Base-by-base conservation (phyloP, 2,329 filamentous ascomycete genomes). In the Xylariaceae sp. region DNA sequence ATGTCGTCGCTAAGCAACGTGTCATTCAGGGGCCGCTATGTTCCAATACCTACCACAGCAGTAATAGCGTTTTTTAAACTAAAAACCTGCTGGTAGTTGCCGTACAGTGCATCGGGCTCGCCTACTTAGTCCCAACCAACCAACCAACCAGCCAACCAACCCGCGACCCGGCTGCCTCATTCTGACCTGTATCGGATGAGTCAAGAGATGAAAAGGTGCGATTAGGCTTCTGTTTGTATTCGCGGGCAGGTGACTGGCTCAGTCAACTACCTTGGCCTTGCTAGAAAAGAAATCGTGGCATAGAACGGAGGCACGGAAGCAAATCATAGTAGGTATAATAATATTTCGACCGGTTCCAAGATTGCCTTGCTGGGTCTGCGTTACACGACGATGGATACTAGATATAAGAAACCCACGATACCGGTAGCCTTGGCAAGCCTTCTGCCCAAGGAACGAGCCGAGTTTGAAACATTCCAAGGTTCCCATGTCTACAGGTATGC, bases 41-140 rank as follows among this genome's bases (percentile, higher is more conserved):
- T 58, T 29, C 45, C 41, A 31, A 24, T 14, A 26, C 28, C 24
- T 19, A 4, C 14, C n/a, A n/a, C 19, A 31, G 14, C 28, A 21
- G 24, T 36, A 17, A 29, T 24, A 37, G 17, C 11, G 17, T 17
- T 23, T 3, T n/a, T 28, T 46, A 7, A 9, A 29, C 14, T 4
- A 16, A 3, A 34, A 24, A 17, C 17, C 28, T 46, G 16, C 23
- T 34, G 26, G 50, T 34, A 58, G 26, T 40, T 41, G 45, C 50
- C 21, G 39, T 50, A 39, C 14, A 50, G 45, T 46, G 26, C 26
- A 31, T 29, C 6, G 21, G 29, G 37, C 36, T 29, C 11, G 9
- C 23, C 40, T 31, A 23, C 23, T 23, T 8, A 9, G 2, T 33
- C 4, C 3, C n/a, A 17, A 39, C 2, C 14, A 23, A 9, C 28